Conservation (phyloP, 257 asterid species). For the Handroanthus guayacan region DNA sequence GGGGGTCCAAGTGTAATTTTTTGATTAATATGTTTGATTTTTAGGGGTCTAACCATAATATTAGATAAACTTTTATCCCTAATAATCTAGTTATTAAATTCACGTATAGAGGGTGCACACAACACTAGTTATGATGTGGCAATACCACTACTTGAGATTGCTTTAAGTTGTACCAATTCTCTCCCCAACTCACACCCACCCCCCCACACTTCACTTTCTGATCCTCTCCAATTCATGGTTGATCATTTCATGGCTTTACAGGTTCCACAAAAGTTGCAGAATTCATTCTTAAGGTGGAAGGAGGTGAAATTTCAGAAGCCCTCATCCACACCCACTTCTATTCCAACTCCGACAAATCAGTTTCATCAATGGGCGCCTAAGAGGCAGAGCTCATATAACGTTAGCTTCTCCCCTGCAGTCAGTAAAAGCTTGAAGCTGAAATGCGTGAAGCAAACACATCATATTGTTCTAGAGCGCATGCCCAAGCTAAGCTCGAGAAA, state of each 20-base stretch:
- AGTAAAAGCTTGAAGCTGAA: conserved; percentile 54
- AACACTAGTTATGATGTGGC: too few species aligned
- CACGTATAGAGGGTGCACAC: too few species aligned
- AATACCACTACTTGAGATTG: neutral
- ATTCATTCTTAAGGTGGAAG: conserved; percentile 59
- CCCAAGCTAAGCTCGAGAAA: conserved; percentile 43
- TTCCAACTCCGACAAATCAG: conserved; percentile 5
- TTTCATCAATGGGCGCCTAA: conserved; percentile 29
- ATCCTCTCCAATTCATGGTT: too few species aligned
- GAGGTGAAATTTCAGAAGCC: conserved; percentile 44
- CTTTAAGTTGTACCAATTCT: neutral
- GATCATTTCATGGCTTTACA: conserved; percentile 32
- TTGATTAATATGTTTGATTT: too few species aligned
- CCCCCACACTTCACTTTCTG: too few species aligned
- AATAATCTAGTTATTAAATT: too few species aligned
- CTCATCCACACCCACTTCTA: conserved; percentile 5
- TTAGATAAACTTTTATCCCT: too few species aligned
- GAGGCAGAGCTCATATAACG: conserved; percentile 32
- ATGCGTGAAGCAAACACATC: conserved; percentile 40
- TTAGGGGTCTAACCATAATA: too few species aligned
- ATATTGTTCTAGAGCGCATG: conserved; percentile 16
- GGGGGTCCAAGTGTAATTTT: too few species aligned
- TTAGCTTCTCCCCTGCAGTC: conserved; percentile 48
- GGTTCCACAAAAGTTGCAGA: conserved; percentile 71
- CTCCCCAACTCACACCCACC: too few species aligned